A percentile compares a stretch with the other conserved stretches of the same genome.
Evolutionary conservation across 441 rosid genomes (phyloP).

Genomic region (Pelargonium myrrhifolium): DNA sequence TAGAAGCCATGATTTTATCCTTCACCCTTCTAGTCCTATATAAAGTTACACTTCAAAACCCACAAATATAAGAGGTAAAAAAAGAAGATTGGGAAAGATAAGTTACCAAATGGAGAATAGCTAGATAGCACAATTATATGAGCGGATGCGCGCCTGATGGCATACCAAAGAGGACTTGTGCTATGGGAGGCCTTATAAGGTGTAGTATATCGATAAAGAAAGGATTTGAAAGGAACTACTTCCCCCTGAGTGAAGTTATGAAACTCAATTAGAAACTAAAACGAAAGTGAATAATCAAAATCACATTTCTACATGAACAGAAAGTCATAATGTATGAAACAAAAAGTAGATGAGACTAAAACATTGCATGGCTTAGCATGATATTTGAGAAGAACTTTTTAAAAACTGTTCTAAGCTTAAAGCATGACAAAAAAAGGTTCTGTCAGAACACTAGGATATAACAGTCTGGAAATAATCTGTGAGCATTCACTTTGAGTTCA

Average conservation of each 20-base stretch:
- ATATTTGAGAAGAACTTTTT: not conserved
- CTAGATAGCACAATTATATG: slow-evolving; percentile 67
- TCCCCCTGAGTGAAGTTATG: slow-evolving; percentile 39
- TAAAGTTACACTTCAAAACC: too few species aligned
- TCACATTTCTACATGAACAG: not conserved
- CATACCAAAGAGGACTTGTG: slow-evolving; percentile 59
- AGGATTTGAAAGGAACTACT: slow-evolving; percentile 48
- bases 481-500: slow-evolving; percentile 1
- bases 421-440: not conserved
- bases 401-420: not conserved
- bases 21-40: not conserved
- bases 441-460: not conserved
- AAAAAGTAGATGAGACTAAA: not conserved
- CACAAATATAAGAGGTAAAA: too few species aligned
- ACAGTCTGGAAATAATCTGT: not conserved
- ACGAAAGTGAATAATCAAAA: not conserved
- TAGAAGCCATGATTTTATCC: not conserved
- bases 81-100: slow-evolving; percentile 5
- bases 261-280: slow-evolving; percentile 4
- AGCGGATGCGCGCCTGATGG: slow-evolving; percentile 63
- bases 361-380: not conserved
- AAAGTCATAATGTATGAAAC: not conserved
- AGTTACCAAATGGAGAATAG: slow-evolving; percentile 70
- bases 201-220: slow-evolving; percentile 54
- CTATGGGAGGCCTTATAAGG: slow-evolving; percentile 59